A percentile compares a stretch with the other conserved stretches of the same genome.
Conservation (phyloP, 2,329 filamentous ascomycete genomes). For the Elsinoe batatas region DNA sequence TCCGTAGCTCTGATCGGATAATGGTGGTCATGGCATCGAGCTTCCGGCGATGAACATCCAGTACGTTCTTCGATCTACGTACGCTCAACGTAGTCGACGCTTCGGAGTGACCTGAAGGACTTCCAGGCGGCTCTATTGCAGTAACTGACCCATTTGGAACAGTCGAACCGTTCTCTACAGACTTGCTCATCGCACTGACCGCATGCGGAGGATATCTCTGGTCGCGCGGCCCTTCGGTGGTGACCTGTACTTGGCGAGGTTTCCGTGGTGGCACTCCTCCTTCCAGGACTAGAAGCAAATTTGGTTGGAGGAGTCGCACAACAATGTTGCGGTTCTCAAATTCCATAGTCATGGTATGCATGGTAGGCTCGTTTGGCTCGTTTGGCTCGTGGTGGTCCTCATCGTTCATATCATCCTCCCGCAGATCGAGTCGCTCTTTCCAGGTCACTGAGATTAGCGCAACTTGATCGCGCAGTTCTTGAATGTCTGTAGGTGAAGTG, state of each 20-base stretch:
- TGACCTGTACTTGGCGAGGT: constrained; percentile 33
- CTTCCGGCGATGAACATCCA: constrained; percentile 41
- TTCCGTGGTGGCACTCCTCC: constrained; percentile 37
- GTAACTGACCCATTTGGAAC: background rate
- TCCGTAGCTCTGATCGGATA: constrained; percentile 35
- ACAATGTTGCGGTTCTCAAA: constrained; percentile 37
- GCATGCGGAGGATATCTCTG: constrained; percentile 27
- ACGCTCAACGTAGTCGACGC: constrained; percentile 28
- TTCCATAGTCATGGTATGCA: constrained; percentile 39
- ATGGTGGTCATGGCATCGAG: constrained; percentile 37
- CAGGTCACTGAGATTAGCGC: constrained; percentile 40
- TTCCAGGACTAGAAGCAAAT: constrained; percentile 39
- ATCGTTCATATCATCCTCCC: constrained; percentile 18
- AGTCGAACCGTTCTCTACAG: background rate
- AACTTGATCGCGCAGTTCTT: constrained; percentile 40
- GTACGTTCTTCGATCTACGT: constrained; percentile 31
- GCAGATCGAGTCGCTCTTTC: constrained; percentile 33
- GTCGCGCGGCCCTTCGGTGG: constrained; percentile 34
- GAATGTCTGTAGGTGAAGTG: constrained; percentile 39
- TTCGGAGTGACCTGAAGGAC: constrained; percentile 14
- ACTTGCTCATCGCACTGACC: constrained; percentile 3
- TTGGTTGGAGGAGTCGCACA: constrained; percentile 36
- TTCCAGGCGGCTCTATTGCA: constrained; percentile 1
- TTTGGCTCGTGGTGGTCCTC: constrained; percentile 10
- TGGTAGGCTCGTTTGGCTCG: constrained; percentile 2